A percentile compares a stretch with the other conserved stretches of the same genome.
Evolutionary conservation across 352 stramenopile genomes (phyloP).

Genomic region (Phytopythium boreale): DNA sequence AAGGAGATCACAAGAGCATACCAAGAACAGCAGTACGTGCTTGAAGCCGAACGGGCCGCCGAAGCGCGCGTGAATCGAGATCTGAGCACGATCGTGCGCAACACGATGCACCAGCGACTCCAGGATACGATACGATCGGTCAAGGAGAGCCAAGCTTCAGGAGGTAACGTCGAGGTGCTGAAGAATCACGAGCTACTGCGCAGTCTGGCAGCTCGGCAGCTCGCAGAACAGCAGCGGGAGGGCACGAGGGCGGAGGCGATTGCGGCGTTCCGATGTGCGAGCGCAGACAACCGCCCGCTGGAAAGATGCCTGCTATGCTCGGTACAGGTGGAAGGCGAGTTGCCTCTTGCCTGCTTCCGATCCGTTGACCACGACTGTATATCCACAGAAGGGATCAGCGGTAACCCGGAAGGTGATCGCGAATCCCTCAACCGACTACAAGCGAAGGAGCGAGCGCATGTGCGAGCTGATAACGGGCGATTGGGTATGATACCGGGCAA

Average conservation of each 20-base stretch:
- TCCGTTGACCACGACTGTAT: background rate
- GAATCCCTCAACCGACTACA: background rate
- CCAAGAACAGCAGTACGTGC: background rate
- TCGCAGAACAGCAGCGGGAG: background rate
- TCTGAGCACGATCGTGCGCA: slow-evolving; percentile 4
- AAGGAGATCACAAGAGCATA: background rate
- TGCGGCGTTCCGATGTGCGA: background rate
- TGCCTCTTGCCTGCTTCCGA: too few species aligned
- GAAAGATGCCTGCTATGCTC: background rate
- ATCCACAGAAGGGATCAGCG: background rate
- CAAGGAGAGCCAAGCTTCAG: background rate
- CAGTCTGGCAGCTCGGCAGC: background rate
- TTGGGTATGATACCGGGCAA: background rate
- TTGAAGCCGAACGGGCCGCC: background rate
- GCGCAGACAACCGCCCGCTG: background rate
- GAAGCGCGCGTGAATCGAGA: background rate
- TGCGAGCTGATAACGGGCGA: too few species aligned
- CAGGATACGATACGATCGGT: background rate
- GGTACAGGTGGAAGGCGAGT: background rate
- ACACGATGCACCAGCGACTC: slow-evolving; percentile 4
- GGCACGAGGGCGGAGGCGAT: background rate
- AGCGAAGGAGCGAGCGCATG: background rate
- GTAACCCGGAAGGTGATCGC: background rate
- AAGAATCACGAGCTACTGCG: background rate
- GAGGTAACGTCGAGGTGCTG: background rate